A percentile compares a stretch with the other conserved stretches of the same genome.
phyloP scores from a whole-genome alignment of 768 basidiomycete genomes.

The Phanerochaete carnosa region DNA sequence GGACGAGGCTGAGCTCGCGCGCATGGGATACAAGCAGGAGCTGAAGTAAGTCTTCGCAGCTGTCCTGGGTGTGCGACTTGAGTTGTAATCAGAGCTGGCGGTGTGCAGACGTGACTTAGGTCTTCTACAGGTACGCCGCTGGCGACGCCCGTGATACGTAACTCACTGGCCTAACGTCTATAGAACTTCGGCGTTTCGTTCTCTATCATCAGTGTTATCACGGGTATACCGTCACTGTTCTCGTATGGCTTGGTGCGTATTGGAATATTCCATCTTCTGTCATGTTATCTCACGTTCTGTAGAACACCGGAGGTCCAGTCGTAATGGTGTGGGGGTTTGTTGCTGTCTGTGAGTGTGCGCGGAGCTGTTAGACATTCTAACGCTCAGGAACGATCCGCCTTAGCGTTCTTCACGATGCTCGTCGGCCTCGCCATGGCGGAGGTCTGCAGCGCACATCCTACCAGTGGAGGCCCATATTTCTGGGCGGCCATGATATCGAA shows the following conservation, averaged over 20 bases:
- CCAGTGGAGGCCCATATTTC: conserved; percentile 73
- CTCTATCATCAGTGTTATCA: conserved; percentile 74
- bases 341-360: conserved; percentile 46
- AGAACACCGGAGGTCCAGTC: conserved; percentile 74
- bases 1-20: conserved; percentile 61
- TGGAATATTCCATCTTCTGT: background rate
- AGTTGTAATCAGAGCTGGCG: background rate
- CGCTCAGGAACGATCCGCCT: background rate
- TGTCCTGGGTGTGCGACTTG: background rate
- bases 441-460: conserved; percentile 61
- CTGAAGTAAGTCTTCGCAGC: conserved; percentile 42
- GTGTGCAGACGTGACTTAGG: conserved; percentile 54
- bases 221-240: conserved; percentile 69
- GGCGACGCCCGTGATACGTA: background rate
- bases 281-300: background rate
- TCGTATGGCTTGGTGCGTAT: conserved; percentile 59
- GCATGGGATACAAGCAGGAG: conserved; percentile 74
- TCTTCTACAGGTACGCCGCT: conserved; percentile 50
- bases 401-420: conserved; percentile 59
- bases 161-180: background rate
- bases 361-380: background rate
- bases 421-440: conserved; percentile 76
- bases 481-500: conserved; percentile 77
- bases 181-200: conserved; percentile 76
- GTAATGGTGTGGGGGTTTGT: conserved; percentile 80